Base-by-base conservation (phyloP, 2,329 filamentous ascomycete species). In the Fusarium sp. region DNA sequence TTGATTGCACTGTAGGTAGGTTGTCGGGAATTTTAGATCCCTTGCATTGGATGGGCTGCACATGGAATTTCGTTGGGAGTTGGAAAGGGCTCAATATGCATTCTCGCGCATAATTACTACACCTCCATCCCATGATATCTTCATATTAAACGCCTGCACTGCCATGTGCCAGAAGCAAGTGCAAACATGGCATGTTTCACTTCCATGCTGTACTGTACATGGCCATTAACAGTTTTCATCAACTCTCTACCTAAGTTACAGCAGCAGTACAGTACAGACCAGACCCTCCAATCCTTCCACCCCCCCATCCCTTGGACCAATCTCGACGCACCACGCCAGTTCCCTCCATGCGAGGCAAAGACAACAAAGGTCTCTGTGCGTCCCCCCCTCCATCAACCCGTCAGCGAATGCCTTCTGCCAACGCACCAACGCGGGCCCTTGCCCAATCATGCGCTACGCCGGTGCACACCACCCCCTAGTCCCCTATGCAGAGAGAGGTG, bases 361-460 rank as follows among this genome's bases (percentile, higher is more conserved):
- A 75, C 72, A 75, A 68, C 73, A 75, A 59, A 50, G 43, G 65
- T 69, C 65, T 66, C 72, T 75, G 65, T 64, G 72, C 67, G 57
- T 69, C 66, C 60, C 58, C 41, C 64, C 56, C 71, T 64, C 43
- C 59, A 43, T 50, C 35, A 37, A 37, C 64, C 59, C 74, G 71
- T 71, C 56, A 58, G 56, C 56, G 31, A 52, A 52, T 52, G 52
- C 52, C 41, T 37, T 75, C 64, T 78, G 74, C 76, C 76, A 77
- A 75, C 76, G 75, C 76, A 74, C 62, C 70, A 69, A 33, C 48
- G 20, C 29, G 48, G 48, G 24, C 48, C 27, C 48, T 14, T 56
- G 27, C 29, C 79, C 79, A 81, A 81, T 81, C 80, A 81, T 74
- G 72, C 76, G 77, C 77, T 57, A 45, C 64, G 45, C 71, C 63